Evolutionary conservation across 1,139 yeast species (phyloP).

Genomic region (Candida neerlandica): DNA sequence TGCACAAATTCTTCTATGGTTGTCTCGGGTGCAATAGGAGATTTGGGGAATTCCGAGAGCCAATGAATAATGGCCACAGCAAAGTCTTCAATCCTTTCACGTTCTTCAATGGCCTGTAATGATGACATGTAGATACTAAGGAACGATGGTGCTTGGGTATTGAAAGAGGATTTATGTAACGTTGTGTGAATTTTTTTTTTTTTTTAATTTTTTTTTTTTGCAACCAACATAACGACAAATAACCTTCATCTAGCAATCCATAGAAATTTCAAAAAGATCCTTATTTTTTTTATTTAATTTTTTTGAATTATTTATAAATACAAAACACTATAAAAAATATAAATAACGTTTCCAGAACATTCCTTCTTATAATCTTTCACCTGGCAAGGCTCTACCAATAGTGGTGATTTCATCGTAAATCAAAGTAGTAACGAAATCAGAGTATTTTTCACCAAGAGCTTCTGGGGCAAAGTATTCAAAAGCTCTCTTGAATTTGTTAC

Average conservation of each 20-base stretch:
- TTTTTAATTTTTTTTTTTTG: not conserved
- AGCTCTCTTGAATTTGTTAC: constrained; percentile 65
- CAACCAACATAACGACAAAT: too few species aligned
- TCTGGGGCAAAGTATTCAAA: constrained; percentile 67
- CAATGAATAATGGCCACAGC: constrained; percentile 24
- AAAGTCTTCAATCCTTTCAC: constrained; percentile 1
- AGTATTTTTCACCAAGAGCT: constrained; percentile 64
- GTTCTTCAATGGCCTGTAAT: not conserved
- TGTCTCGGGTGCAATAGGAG: constrained; percentile 18
- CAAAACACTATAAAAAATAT: constrained; percentile 4
- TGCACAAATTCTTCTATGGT: constrained; percentile 17
- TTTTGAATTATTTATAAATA: not conserved
- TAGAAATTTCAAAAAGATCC: not conserved
- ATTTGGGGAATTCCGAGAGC: constrained; percentile 27
- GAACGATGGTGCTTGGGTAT: not conserved
- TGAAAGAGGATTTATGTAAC: not conserved
- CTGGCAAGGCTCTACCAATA: constrained; percentile 47
- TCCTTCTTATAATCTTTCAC: constrained; percentile 42
- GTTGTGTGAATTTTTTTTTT: not conserved
- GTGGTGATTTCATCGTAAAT: constrained; percentile 71
- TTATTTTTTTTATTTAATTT: not conserved
- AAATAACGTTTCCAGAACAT: constrained; percentile 9
- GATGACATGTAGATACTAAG: not conserved
- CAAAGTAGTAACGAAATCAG: constrained; percentile 74
- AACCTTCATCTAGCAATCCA: not conserved